Evolutionary conservation across 1,284 basidiomycete species (phyloP).

Genomic region (Ganoderma sinense): DNA sequence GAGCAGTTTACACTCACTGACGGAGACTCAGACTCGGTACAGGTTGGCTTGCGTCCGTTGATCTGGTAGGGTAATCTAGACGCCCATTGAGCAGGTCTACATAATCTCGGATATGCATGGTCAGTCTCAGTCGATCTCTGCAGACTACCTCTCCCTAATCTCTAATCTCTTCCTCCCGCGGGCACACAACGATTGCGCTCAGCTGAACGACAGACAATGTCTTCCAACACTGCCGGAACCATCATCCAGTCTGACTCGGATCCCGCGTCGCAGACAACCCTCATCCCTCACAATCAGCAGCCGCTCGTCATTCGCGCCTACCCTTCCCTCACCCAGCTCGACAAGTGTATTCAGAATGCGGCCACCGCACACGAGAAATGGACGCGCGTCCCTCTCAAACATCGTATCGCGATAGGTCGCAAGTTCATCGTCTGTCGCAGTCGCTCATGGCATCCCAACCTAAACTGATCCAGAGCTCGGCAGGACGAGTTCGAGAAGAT

Average conservation of each 20-base stretch:
- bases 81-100: neutral
- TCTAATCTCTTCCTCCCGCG: neutral
- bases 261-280: conserved; percentile 62
- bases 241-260: conserved; percentile 19
- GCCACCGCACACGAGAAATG: conserved; percentile 78
- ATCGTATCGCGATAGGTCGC: conserved; percentile 77
- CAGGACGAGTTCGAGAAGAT: conserved; percentile 82
- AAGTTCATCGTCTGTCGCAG: conserved; percentile 73
- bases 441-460: neutral
- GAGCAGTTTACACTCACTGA: too few species aligned
- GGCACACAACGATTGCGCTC: neutral
- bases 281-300: conserved; percentile 72
- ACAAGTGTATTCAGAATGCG: conserved; percentile 62
- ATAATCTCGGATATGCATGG: neutral
- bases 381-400: conserved; percentile 71
- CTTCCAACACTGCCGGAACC: conserved; percentile 17
- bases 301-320: conserved; percentile 66
- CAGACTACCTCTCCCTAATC: too few species aligned
- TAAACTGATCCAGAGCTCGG: neutral
- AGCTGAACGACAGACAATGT: conserved; percentile 1
- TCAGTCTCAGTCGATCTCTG: too few species aligned
- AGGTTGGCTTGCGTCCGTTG: neutral
- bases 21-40: neutral
- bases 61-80: conserved; percentile 5
- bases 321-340: conserved; percentile 64